phyloP scores from a whole-genome alignment of 202 grass and related monocot genomes.

The Hordeum pubiflorum region DNA sequence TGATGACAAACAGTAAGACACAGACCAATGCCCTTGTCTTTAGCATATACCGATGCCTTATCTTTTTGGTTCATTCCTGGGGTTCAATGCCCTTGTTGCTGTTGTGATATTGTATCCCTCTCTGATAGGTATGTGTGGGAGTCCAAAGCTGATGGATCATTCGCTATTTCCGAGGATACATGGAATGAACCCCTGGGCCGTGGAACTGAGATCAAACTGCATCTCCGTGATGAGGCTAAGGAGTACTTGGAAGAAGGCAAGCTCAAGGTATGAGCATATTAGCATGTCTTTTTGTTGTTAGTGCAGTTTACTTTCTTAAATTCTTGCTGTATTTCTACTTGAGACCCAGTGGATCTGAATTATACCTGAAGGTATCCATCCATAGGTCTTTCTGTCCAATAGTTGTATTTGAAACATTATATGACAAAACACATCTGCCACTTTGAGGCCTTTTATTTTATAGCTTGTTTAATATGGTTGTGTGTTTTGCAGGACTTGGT shows the following conservation, averaged over 20 bases:
- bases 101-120: background rate
- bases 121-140: constrained; percentile 79
- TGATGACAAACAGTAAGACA: constrained; percentile 88
- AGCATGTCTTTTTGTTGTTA: background rate
- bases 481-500: constrained; percentile 69
- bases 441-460: background rate
- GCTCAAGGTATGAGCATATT: constrained; percentile 55
- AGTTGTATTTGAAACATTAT: background rate
- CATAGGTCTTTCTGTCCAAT: background rate
- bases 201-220: constrained; percentile 93
- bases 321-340: background rate
- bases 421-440: background rate
- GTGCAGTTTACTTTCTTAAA: background rate
- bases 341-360: background rate
- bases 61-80: background rate
- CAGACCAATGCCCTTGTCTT: background rate
- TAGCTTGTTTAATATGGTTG: background rate
- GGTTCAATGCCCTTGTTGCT: background rate
- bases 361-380: background rate
- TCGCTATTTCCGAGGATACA: constrained; percentile 91
- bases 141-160: constrained; percentile 91
- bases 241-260: constrained; percentile 92
- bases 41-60: background rate
- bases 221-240: constrained; percentile 88
- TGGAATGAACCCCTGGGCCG: constrained; percentile 89